Conservation (phyloP, 129 eudicot genomes). For the Calendula officinalis region DNA sequence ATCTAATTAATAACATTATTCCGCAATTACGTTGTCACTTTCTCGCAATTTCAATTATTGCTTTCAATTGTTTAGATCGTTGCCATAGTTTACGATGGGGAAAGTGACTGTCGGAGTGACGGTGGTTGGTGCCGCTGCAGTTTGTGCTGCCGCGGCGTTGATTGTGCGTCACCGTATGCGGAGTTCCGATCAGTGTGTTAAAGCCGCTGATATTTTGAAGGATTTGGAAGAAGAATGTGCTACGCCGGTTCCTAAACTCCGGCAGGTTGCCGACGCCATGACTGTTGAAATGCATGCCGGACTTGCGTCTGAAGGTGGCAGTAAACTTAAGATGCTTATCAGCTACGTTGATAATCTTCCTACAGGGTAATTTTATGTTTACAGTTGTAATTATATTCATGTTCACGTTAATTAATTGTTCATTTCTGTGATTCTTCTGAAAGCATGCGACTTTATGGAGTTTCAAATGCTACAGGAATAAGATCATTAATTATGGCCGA, state of each 20-base stretch:
- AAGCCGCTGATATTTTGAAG: conserved; percentile 45
- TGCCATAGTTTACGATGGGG: conserved; percentile 33
- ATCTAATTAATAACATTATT: neutral
- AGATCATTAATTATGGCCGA: no score
- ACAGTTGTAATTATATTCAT: neutral
- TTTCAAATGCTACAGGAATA: no score
- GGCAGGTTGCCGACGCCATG: conserved; percentile 47
- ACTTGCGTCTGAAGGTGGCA: neutral
- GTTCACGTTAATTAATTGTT: no score
- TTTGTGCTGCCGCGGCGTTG: conserved; percentile 60
- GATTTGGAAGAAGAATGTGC: conserved; percentile 76
- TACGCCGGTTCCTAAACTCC: conserved; percentile 47
- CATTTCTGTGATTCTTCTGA: no score
- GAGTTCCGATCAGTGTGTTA: conserved; percentile 39
- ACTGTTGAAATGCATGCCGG: neutral
- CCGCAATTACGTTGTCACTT: neutral
- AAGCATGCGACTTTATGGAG: neutral
- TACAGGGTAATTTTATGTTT: neutral
- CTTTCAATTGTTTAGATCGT: neutral
- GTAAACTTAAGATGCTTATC: neutral
- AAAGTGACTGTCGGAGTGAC: conserved; percentile 61
- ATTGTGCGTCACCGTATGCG: conserved; percentile 51
- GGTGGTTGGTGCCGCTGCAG: conserved; percentile 60
- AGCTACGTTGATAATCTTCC: neutral
- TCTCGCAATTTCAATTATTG: neutral